phyloP scores from a whole-genome alignment of 2,329 filamentous ascomycete species.

The Ceratocystis variospora region DNA sequence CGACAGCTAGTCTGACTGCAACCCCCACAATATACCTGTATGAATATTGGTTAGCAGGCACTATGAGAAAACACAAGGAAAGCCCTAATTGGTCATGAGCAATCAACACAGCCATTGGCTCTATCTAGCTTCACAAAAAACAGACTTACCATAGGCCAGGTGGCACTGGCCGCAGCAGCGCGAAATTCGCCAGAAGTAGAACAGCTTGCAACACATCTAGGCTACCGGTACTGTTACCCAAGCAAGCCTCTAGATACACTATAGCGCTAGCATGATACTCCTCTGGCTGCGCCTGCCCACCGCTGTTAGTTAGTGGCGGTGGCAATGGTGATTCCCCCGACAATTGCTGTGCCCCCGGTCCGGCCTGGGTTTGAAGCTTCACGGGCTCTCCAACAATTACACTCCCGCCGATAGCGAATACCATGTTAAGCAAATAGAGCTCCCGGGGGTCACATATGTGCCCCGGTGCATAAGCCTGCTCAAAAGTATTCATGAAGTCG shows the following conservation, averaged over 20 bases:
- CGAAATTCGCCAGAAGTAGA: conserved; percentile 77
- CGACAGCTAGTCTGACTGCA: conserved; percentile 76
- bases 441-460: conserved; percentile 58
- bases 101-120: not conserved
- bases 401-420: conserved; percentile 88
- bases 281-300: conserved; percentile 60
- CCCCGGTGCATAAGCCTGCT: conserved; percentile 61
- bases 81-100: not conserved
- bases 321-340: conserved; percentile 21
- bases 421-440: conserved; percentile 91
- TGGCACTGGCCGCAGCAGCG: conserved; percentile 76
- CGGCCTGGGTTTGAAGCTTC: conserved; percentile 33
- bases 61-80: conserved; percentile 11
- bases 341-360: conserved; percentile 20
- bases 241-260: conserved; percentile 74
- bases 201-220: conserved; percentile 91
- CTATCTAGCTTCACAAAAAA: not conserved
- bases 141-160: conserved; percentile 64
- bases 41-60: not conserved
- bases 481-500: conserved; percentile 81
- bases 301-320: conserved; percentile 20
- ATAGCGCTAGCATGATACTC: conserved; percentile 95
- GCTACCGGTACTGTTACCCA: conserved; percentile 74
- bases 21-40: conserved; percentile 83
- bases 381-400: conserved; percentile 65